Conservation (phyloP, 257 asterid species). For the Jaltomata sinuosa region DNA sequence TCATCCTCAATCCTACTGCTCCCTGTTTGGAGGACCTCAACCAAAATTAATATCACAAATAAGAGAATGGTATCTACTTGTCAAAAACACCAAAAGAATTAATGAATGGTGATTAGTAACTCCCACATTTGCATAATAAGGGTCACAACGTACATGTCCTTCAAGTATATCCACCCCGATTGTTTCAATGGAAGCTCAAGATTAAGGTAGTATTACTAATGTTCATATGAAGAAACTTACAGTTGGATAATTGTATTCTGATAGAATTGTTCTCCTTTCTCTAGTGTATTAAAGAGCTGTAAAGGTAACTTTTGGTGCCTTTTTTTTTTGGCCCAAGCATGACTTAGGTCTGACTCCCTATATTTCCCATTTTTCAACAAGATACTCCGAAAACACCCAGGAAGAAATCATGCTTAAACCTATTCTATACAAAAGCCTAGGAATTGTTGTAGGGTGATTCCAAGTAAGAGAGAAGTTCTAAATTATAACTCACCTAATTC, state of each 20-base stretch:
- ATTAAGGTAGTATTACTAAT: not conserved
- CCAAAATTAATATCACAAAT: constrained; percentile 1
- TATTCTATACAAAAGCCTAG: not conserved
- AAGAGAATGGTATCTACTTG: not conserved
- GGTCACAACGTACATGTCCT: not conserved
- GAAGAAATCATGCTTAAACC: not conserved
- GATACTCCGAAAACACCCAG: not conserved
- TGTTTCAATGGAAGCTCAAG: not conserved
- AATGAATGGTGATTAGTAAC: not conserved
- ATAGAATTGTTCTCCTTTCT: not conserved
- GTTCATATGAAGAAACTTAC: not conserved
- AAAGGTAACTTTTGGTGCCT: not conserved
- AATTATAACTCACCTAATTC: not conserved
- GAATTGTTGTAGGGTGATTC: not conserved
- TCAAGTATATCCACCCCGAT: not conserved
- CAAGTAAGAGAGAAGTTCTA: not conserved
- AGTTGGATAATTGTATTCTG: not conserved
- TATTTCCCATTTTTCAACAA: not conserved
- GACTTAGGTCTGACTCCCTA: not conserved
- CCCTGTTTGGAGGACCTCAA: constrained; percentile 51
- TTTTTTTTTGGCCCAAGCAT: not conserved
- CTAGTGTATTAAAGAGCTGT: not conserved
- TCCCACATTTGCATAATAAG: not conserved
- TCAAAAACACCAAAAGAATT: not conserved
- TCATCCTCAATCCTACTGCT: constrained; percentile 97